Evolutionary conservation across 164 flowering plant species (phyloP).

Genomic region (Chimonanthus salicifolius): DNA sequence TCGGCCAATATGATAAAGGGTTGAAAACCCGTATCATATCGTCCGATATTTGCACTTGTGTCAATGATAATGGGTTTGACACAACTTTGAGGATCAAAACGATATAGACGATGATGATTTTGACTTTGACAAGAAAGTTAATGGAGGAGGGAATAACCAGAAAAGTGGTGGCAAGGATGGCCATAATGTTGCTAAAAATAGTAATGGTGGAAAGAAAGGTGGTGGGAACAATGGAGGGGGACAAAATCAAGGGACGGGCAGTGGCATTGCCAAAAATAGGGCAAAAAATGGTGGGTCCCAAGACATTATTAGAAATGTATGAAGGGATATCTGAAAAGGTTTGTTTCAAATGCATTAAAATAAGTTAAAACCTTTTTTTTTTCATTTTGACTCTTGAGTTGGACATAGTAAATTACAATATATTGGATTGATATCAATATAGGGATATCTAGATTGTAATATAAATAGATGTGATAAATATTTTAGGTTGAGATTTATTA

Average conservation of each 20-base stretch:
- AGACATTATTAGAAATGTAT: conserved; percentile 28
- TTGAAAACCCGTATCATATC: no score
- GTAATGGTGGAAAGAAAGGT: conserved; percentile 41
- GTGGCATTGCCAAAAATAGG: conserved; percentile 24
- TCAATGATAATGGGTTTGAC: no score
- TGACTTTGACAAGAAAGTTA: conserved; percentile 20
- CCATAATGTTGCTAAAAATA: conserved; percentile 18
- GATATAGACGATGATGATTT: no score
- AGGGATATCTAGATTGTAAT: neutral
- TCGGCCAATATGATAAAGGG: no score
- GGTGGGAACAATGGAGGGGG: conserved; percentile 31
- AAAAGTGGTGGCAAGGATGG: conserved; percentile 20
- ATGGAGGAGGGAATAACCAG: conserved; percentile 12
- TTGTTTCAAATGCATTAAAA: conserved; percentile 3
- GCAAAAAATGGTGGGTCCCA: conserved; percentile 31
- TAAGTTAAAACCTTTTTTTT: neutral
- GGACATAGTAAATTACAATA: neutral
- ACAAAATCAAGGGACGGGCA: conserved; percentile 29
- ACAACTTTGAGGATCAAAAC: no score
- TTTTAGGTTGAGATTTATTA: no score
- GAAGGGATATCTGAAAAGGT: conserved; percentile 11
- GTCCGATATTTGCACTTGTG: no score
- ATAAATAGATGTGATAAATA: no score
- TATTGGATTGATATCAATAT: neutral
- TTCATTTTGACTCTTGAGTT: no score